Base-by-base conservation (phyloP, 1,284 basidiomycete genomes). In the Moesziomyces aphidis region DNA sequence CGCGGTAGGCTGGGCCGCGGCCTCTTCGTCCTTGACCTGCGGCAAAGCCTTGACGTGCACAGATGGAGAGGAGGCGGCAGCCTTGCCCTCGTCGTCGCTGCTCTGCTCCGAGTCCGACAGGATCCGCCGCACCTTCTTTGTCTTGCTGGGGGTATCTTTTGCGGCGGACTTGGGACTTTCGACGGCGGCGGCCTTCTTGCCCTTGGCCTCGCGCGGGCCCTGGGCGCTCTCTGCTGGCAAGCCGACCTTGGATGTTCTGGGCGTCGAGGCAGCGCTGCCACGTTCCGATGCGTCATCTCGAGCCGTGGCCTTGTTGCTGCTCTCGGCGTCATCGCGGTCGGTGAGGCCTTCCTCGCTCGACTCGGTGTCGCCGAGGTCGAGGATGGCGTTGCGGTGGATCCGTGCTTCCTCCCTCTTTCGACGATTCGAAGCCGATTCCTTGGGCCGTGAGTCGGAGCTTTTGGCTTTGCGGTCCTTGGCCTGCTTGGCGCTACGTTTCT, bases 351-450 rank as follows among this genome's bases (percentile, higher is more conserved):
- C 66, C 19, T 68, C 66, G 60, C 71, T 73, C 15, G 74, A 76
- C 42, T 76, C 74, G 3, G 66, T 60, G n/a, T 76, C 74, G 19
- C 61, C 66, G 3, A 73, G 56, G 48, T 69, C 71, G 13, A 73
- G 59, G n/a, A 76, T 68, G 23, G 65, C 66, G 19, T 66, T 57
- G 53, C 74, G 74, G 44, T 65, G 66, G 19, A 61, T 62, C n/a
- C 62, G 66, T 15, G 66, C 56, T 42, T 74, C 67, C 36, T 70
- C 66, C 15, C 66, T 44, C 51, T 73, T 68, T 46, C 48, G 61
- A 44, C 61, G 56, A 50, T 64, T 73, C 4, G 64, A 64, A 13
- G 57, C 61, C 48, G 61, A 68, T 21, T 73, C 65, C 45, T 65
- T 68, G 42, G 60, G 22, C 7, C 54, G 50, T 24, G 61, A 7